Percentiles rank a stretch among this genome's conserved stretches.
phyloP scores from a whole-genome alignment of 257 asterid genomes.

The Thymus mandschuricus region DNA sequence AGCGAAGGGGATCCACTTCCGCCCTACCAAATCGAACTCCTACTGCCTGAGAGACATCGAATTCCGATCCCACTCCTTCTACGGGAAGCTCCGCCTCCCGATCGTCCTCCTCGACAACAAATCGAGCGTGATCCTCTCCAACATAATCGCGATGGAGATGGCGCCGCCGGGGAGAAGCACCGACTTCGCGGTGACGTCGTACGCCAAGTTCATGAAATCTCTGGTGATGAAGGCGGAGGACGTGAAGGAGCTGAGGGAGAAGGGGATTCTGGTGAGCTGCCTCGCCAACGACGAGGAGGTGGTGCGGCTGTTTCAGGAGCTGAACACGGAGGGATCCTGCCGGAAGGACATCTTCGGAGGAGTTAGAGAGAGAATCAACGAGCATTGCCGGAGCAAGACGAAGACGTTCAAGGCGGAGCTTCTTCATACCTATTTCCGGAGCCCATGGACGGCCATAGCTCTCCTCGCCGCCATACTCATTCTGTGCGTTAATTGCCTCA shows the following conservation, averaged over 20 bases:
- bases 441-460: slow-evolving; percentile 27
- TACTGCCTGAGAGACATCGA: slow-evolving; percentile 11
- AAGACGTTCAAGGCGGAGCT: slow-evolving; percentile 27
- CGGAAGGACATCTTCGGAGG: not conserved
- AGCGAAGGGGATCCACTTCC: slow-evolving; percentile 28
- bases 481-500: slow-evolving; percentile 15
- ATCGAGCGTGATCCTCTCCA: slow-evolving; percentile 23
- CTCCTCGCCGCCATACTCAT: slow-evolving; percentile 18
- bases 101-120: not conserved
- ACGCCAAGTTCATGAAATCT: slow-evolving; percentile 19
- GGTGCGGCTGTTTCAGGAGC: slow-evolving; percentile 35
- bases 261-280: slow-evolving; percentile 30
- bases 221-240: slow-evolving; percentile 32
- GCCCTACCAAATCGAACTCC: slow-evolving; percentile 9
- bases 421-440: not conserved
- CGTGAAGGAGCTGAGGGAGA: slow-evolving; percentile 39
- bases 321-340: slow-evolving; percentile 35
- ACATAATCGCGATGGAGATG: slow-evolving; percentile 46
- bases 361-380: slow-evolving; percentile 2
- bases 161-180: slow-evolving; percentile 7
- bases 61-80: slow-evolving; percentile 13
- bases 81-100: slow-evolving; percentile 30
- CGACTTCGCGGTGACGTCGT: slow-evolving; percentile 35
- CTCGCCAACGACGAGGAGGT: slow-evolving; percentile 22
- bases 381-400: slow-evolving; percentile 10